Evolutionary conservation across 2,329 filamentous ascomycete species (phyloP), one percentile per base, ranked within the genome.

Genomic region (Pseudopithomyces chartarum): DNA sequence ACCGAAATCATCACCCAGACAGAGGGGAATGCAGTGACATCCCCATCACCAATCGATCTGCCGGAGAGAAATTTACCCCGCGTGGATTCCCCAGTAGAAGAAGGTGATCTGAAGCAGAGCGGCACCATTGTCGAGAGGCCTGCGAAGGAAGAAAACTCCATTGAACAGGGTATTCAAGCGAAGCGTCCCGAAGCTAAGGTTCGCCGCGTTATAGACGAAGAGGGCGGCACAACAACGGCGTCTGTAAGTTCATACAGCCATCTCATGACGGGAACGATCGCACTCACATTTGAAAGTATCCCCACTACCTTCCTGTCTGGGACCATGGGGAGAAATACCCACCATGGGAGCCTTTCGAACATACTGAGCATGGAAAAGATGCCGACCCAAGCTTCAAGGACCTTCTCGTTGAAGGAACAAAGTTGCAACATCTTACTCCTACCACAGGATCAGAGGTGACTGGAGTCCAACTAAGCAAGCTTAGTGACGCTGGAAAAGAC

Each of bases 331-430:
- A 86, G 74, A 59, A 59, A 60, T 89, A 86, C 66, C 81, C 84
- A 51, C 86, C 89, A 3, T 80, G 90, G 15, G 77, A 86, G 58
- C 84, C 82, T 1, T 92, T 90, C 66, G 81, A 87, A 69, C 87
- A 90, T 70, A 82, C 85, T 60, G 89, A 92, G 54, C 89, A 88
- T 65, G 90, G 89, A 64, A 86, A 87, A 65, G 86, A 90, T 64
- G 89, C 89, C 50, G 88, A 92, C 69, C 79, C 84, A 2, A 76
- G 79, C 2, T 91, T 87, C 67, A 82, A 85, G 1, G 88, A 91
- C 59, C 82, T 92, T 1, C 79, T 92, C 1, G 19, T 43, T 20
- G 68, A 74, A 26, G 76, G 73, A 6, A 76, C 75, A 1, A 73
- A 80, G 23, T 73, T 85, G 38, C 81, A 78, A 15, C 79, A 91